Evolutionary conservation across 2,329 filamentous ascomycete species (phyloP), one percentile per base, ranked within the genome.

Genomic region (Colletotrichum abscissum): DNA sequence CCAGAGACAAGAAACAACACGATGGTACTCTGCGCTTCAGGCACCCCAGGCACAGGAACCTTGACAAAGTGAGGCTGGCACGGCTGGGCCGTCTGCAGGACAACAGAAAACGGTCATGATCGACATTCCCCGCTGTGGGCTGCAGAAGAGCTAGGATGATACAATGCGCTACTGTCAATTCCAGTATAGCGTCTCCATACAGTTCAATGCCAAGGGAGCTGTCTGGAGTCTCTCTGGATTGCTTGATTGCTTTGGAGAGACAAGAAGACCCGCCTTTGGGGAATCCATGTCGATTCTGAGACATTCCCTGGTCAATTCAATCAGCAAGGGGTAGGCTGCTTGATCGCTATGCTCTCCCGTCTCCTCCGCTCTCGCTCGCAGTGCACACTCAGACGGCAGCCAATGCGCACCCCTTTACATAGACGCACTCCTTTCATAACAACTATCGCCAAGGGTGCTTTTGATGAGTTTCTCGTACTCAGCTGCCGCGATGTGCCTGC

Each of bases 211-310:
- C 67, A 60, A 73, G 71, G 67, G 55, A 33, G 67, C 56, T 66
- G 46, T 60, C 66, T 59, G 70, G 66, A 73, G 70, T 73, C 55
- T 73, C 66, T 70, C 42, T 24, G 24, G 35, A 66, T 60, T 73
- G 67, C 56, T 62, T 73, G 60, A 66, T 62, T 65, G 67, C 71
- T 67, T 62, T 33, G 56, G 59, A 66, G 56, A 26, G 49, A 59
- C 54, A 55, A 70, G 46, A 56, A 56, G 67, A 57, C 71, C 67
- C 60, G 60, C 75, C 73, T 78, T 78, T 80, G 77, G 79, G 80
- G 80, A 78, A 79, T 77, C 79, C 80, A 71, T 76, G 79, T 79
- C 74, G 76, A 75, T 77, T 78, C 78, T 82, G 81, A 81, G 78
- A 82, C 81, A 77, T 2, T 58, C 80, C 81, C 81, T 71, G 72